Conservation (phyloP, 2,329 filamentous ascomycete genomes). For the Oidium heveae region DNA sequence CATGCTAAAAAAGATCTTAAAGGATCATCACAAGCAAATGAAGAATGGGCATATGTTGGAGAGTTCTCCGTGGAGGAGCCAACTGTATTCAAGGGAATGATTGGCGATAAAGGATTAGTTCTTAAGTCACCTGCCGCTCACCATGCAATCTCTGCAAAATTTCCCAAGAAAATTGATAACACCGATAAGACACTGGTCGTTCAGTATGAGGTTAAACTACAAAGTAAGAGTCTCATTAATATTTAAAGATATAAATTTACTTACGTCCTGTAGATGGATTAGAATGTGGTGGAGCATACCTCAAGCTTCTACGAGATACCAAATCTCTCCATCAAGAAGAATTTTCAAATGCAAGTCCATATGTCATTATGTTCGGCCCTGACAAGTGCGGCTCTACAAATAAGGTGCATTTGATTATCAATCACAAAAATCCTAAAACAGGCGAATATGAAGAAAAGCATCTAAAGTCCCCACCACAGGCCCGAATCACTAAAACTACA, state of each 20-base stretch:
- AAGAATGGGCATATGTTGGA: slow-evolving; percentile 94
- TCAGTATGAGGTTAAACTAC: slow-evolving; percentile 98
- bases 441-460: slow-evolving; percentile 99
- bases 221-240: slow-evolving; percentile 38
- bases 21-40: slow-evolving; percentile 39
- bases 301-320: slow-evolving; percentile 97
- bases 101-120: slow-evolving; percentile 87
- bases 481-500: slow-evolving; percentile 73
- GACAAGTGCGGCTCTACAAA: slow-evolving; percentile 98
- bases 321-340: slow-evolving; percentile 90
- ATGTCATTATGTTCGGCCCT: slow-evolving; percentile 98
- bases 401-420: slow-evolving; percentile 98
- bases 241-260: slow-evolving; percentile 6
- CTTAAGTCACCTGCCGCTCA: slow-evolving; percentile 96
- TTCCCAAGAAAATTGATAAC: slow-evolving; percentile 87
- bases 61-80: slow-evolving; percentile 96
- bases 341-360: slow-evolving; percentile 91
- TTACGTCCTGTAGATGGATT: slow-evolving; percentile 43
- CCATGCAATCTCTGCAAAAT: slow-evolving; percentile 98
- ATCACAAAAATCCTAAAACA: slow-evolving; percentile 99
- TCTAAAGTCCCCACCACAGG: slow-evolving; percentile 56
- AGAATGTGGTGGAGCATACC: slow-evolving; percentile 93
- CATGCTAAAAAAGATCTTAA: slow-evolving; percentile 79
- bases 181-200: slow-evolving; percentile 93
- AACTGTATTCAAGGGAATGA: slow-evolving; percentile 65